These are phyloP conservation scores for Penicillium frequentans DNA, from an alignment of 2,329 filamentous ascomycete species.

Conservation along the genomic window DNA sequence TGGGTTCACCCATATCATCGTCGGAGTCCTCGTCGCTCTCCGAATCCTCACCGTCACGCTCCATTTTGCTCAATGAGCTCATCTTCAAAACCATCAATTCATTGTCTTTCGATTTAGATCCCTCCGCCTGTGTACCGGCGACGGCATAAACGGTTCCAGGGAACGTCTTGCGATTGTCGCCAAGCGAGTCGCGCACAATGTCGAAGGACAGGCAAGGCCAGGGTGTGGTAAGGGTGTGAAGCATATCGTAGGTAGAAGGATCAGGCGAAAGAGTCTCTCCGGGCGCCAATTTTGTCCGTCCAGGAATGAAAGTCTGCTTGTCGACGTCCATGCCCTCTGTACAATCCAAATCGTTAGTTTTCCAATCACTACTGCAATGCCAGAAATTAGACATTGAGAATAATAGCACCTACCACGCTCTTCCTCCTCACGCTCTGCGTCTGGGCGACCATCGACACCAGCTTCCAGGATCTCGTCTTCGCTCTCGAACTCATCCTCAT, in stretches of 20 bases:
- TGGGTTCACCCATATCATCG: conserved; percentile 74
- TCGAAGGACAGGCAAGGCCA: conserved; percentile 99
- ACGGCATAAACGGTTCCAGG: conserved; percentile 95
- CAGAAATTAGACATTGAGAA: neutral
- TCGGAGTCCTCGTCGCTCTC: conserved; percentile 70
- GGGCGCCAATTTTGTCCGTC: conserved; percentile 83
- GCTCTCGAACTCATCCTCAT: conserved; percentile 94
- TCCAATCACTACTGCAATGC: neutral
- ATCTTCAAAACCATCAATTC: conserved; percentile 95
- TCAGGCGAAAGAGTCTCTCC: conserved; percentile 91
- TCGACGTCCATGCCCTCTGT: conserved; percentile 86
- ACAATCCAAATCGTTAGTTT: neutral
- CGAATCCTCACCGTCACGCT: conserved; percentile 66
- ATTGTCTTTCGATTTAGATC: conserved; percentile 75
- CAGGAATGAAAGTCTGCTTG: conserved; percentile 92
- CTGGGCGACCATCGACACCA: conserved; percentile 87
- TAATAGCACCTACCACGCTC: conserved; percentile 58
- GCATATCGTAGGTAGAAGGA: conserved; percentile 94
- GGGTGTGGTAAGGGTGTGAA: conserved; percentile 88
- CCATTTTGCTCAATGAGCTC: conserved; percentile 85
- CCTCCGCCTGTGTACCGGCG: conserved; percentile 88
- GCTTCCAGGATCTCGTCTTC: conserved; percentile 92
- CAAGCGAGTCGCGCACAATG: conserved; percentile 79
- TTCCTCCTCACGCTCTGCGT: conserved; percentile 90
- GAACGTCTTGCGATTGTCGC: conserved; percentile 87